phyloP scores from a whole-genome alignment of 1,284 basidiomycete species.

The Macrocybe sp. region DNA sequence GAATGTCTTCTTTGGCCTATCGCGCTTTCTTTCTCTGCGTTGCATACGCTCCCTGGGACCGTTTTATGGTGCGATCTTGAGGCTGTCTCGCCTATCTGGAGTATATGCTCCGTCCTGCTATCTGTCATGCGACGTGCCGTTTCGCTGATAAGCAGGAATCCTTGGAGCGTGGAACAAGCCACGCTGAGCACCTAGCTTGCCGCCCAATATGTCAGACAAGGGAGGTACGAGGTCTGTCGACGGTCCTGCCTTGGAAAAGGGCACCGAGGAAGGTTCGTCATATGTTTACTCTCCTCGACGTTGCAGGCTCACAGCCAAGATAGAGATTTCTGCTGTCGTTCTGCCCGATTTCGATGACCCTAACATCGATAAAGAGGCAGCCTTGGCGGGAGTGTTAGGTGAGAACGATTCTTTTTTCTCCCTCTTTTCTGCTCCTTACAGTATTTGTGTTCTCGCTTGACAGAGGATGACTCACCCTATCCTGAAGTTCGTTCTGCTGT shows the following conservation, averaged over 20 bases:
- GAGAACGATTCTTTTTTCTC: neutral
- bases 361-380: conserved; percentile 48
- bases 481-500: conserved; percentile 77
- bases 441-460: neutral
- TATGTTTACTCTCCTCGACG: neutral
- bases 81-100: too few species aligned
- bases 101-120: too few species aligned
- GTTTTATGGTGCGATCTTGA: too few species aligned
- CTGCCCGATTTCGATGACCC: conserved; percentile 57
- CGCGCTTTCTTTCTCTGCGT: too few species aligned
- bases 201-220: too few species aligned
- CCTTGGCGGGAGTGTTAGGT: conserved; percentile 35
- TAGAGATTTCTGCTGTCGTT: conserved; percentile 20
- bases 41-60: too few species aligned
- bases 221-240: too few species aligned
- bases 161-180: too few species aligned
- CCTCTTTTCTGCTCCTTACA: neutral
- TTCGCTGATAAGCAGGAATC: too few species aligned
- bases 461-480: conserved; percentile 49
- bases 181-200: too few species aligned
- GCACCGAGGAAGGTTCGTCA: conserved; percentile 13
- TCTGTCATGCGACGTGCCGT: too few species aligned
- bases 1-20: too few species aligned
- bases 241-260: conserved; percentile 11
- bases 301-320: conserved; percentile 14